Evolutionary conservation across 2,329 filamentous ascomycete species (phyloP).

Genomic region (Monilinia fructicola): DNA sequence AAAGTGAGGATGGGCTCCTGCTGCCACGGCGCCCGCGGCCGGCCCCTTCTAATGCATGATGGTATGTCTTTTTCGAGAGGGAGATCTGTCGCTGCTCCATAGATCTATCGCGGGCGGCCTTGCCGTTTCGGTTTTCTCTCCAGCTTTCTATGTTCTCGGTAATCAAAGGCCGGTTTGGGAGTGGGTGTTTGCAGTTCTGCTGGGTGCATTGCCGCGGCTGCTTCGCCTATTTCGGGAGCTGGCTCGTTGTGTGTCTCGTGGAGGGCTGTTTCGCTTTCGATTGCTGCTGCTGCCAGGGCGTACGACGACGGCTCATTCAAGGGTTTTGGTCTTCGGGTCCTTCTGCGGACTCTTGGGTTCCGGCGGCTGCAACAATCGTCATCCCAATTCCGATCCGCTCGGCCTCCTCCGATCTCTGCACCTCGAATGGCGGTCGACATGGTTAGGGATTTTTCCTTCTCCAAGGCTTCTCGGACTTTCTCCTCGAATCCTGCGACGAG

Average conservation of each 20-base stretch:
- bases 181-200: constrained; percentile 31
- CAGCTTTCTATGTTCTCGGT: constrained; percentile 41
- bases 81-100: constrained; percentile 42
- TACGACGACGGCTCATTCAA: constrained; percentile 31
- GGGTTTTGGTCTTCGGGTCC: constrained; percentile 23
- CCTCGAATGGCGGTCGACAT: constrained; percentile 23
- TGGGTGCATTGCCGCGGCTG: constrained; percentile 30
- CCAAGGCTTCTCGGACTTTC: constrained; percentile 67
- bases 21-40: constrained; percentile 62
- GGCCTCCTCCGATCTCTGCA: constrained; percentile 19
- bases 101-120: constrained; percentile 57
- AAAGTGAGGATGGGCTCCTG: constrained; percentile 44
- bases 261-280: constrained; percentile 26
- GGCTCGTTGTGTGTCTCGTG: constrained; percentile 18
- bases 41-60: constrained; percentile 69
- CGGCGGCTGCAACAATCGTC: constrained; percentile 31
- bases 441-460: constrained; percentile 32
- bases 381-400: constrained; percentile 27
- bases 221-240: constrained; percentile 20
- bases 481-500: constrained; percentile 82
- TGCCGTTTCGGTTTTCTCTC: constrained; percentile 44
- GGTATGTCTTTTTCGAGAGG: constrained; percentile 66
- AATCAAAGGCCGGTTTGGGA: constrained; percentile 15
- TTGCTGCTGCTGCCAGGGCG: constrained; percentile 30
- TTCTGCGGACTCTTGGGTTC: constrained; percentile 31